Conservation (phyloP, 805 yeast species). For the Millerozyma miso region DNA sequence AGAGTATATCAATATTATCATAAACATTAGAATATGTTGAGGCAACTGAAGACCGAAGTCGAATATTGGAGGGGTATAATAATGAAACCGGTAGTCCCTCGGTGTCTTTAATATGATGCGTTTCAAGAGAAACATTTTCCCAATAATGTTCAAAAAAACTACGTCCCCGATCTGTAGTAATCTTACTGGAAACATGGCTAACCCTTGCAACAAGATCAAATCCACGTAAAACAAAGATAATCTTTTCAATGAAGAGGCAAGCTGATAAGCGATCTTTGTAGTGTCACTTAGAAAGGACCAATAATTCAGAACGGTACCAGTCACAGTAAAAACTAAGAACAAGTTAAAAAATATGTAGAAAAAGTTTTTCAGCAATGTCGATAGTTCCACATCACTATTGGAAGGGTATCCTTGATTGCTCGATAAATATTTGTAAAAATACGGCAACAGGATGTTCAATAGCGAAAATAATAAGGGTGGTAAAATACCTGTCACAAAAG, state of each 20-base stretch:
- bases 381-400: slow-evolving; percentile 55
- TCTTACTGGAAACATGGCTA: slow-evolving; percentile 58
- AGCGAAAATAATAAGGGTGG: slow-evolving; percentile 58
- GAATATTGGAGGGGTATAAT: slow-evolving; percentile 55
- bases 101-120: slow-evolving; percentile 44
- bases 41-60: slow-evolving; percentile 61
- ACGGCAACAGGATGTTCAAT: slow-evolving; percentile 51
- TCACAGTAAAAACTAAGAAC: slow-evolving; percentile 56
- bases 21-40: slow-evolving; percentile 55
- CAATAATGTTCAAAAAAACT: slow-evolving; percentile 37
- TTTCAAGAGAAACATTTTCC: slow-evolving; percentile 35
- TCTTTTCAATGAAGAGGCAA: slow-evolving; percentile 50
- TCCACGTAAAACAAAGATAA: slow-evolving; percentile 54
- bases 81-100: slow-evolving; percentile 45
- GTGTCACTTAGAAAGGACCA: slow-evolving; percentile 55
- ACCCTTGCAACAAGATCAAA: slow-evolving; percentile 66
- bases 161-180: slow-evolving; percentile 55
- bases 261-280: slow-evolving; percentile 52
- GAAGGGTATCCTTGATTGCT: slow-evolving; percentile 50
- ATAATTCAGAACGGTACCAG: slow-evolving; percentile 60
- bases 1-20: slow-evolving; percentile 55
- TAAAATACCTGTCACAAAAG: slow-evolving; percentile 57
- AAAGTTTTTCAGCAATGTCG: slow-evolving; percentile 55
- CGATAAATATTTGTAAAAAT: slow-evolving; percentile 49
- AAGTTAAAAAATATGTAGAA: slow-evolving; percentile 57